Conservation (phyloP, 2,329 filamentous ascomycete species). For the Pseudogymnoascus sp. region DNA sequence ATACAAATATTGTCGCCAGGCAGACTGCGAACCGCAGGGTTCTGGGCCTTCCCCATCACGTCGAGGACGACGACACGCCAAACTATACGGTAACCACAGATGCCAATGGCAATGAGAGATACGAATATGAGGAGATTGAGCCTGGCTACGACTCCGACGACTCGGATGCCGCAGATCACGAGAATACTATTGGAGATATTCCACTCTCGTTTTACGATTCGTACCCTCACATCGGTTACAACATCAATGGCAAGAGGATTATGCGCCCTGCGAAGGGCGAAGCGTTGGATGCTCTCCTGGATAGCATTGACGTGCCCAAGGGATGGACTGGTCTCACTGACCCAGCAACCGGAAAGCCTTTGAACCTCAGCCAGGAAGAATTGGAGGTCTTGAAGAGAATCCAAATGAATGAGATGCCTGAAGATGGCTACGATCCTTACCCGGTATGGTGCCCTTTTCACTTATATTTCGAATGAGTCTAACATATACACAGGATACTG, state of each 20-base stretch:
- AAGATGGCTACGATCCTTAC: slow-evolving; percentile 88
- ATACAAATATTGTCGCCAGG: slow-evolving; percentile 29
- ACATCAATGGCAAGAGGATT: slow-evolving; percentile 98
- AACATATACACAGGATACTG: slow-evolving; percentile 54
- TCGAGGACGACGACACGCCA: slow-evolving; percentile 36
- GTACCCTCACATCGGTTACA: slow-evolving; percentile 96
- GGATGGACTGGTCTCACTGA: slow-evolving; percentile 97
- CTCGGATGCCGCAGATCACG: slow-evolving; percentile 69
- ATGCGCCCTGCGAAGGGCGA: slow-evolving; percentile 92
- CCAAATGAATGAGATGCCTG: slow-evolving; percentile 80
- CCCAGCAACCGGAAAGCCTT: slow-evolving; percentile 84
- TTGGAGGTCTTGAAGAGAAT: slow-evolving; percentile 81
- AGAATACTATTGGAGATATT: slow-evolving; percentile 94
- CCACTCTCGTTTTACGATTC: slow-evolving; percentile 92
- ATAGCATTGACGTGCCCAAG: slow-evolving; percentile 94
- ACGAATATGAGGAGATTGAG: slow-evolving; percentile 89
- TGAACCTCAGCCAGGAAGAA: slow-evolving; percentile 82
- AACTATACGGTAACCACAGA: slow-evolving; percentile 62
- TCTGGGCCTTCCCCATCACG: neutral
- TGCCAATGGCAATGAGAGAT: slow-evolving; percentile 84
- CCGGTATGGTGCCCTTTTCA: slow-evolving; percentile 48
- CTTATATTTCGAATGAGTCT: slow-evolving; percentile 16
- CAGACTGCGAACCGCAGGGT: slow-evolving; percentile 7
- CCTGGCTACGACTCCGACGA: slow-evolving; percentile 96
- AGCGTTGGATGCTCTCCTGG: slow-evolving; percentile 84